A percentile compares a stretch with the other conserved stretches of the same genome.
These are phyloP conservation scores for Penicillium simplicissimum DNA, from an alignment of 495 filamentous ascomycete species.

Conservation along the genomic window DNA sequence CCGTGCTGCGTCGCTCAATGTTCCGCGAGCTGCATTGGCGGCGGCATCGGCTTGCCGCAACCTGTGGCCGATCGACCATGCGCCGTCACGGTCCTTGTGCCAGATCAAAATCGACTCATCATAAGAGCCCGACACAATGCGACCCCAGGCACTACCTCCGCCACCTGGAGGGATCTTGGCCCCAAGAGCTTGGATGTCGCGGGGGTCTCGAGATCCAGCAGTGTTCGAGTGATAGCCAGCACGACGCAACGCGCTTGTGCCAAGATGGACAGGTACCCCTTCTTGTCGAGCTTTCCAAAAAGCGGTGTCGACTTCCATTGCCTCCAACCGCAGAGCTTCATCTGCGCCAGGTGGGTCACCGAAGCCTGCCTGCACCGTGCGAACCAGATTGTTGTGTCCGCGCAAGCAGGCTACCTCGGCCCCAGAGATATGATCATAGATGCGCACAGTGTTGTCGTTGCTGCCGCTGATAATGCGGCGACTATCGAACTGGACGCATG, in stretches of 20 bases:
- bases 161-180: slow-evolving; percentile 86
- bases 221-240: slow-evolving; percentile 62
- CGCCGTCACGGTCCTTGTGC: slow-evolving; percentile 77
- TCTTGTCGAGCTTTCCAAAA: slow-evolving; percentile 69
- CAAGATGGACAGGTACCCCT: slow-evolving; percentile 52
- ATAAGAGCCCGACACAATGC: slow-evolving; percentile 94
- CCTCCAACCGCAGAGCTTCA: slow-evolving; percentile 69
- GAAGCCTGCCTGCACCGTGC: slow-evolving; percentile 92
- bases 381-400: slow-evolving; percentile 79
- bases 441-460: slow-evolving; percentile 91
- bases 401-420: slow-evolving; percentile 85
- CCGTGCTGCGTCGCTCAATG: slow-evolving; percentile 23
- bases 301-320: slow-evolving; percentile 65
- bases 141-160: slow-evolving; percentile 78
- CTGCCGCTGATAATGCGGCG: slow-evolving; percentile 94
- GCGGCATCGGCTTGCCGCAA: slow-evolving; percentile 69
- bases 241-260: slow-evolving; percentile 46
- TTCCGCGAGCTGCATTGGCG: slow-evolving; percentile 38
- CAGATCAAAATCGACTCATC: slow-evolving; percentile 95
- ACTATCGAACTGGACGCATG: slow-evolving; percentile 97
- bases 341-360: slow-evolving; percentile 80
- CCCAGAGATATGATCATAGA: slow-evolving; percentile 82
- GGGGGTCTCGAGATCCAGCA: slow-evolving; percentile 67
- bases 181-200: slow-evolving; percentile 74
- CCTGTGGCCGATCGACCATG: slow-evolving; percentile 72